Percentiles rank a stretch among this genome's conserved stretches.
Evolutionary conservation across 768 basidiomycete species (phyloP).

Genomic region (Pluteus cervinus): DNA sequence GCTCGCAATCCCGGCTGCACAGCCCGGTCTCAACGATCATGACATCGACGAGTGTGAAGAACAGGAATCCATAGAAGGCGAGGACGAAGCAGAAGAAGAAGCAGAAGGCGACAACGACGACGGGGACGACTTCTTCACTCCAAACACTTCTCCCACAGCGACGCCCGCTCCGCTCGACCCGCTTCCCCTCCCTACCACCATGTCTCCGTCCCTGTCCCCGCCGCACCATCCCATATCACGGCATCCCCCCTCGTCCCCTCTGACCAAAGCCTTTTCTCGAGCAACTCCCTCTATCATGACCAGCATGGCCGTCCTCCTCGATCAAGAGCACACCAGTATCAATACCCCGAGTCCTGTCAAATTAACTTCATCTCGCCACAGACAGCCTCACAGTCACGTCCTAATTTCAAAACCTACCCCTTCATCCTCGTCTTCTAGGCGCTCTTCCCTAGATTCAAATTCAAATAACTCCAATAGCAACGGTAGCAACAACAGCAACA

Average conservation of each 20-base stretch:
- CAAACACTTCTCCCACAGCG: slow-evolving; percentile 46
- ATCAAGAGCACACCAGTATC: slow-evolving; percentile 12
- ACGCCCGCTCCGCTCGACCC: slow-evolving; percentile 44
- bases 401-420: no score
- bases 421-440: no score
- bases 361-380: neutral
- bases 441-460: no score
- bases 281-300: slow-evolving; percentile 37
- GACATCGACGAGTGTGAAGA: slow-evolving; percentile 14
- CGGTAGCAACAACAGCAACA: no score
- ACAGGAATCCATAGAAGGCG: slow-evolving; percentile 7
- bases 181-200: slow-evolving; percentile 18
- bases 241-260: slow-evolving; percentile 21
- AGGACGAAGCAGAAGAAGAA: slow-evolving; percentile 15
- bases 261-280: slow-evolving; percentile 23
- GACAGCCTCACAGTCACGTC: no score
- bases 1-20: slow-evolving; percentile 38
- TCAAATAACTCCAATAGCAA: no score
- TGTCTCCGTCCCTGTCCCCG: slow-evolving; percentile 18
- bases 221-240: slow-evolving; percentile 15
- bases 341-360: neutral
- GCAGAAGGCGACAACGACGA: slow-evolving; percentile 25
- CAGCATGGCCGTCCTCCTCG: slow-evolving; percentile 47
- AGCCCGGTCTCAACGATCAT: slow-evolving; percentile 10
- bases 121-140: slow-evolving; percentile 58